phyloP scores from a whole-genome alignment of 1,139 yeast species.

The Eremothecium gossypii region DNA sequence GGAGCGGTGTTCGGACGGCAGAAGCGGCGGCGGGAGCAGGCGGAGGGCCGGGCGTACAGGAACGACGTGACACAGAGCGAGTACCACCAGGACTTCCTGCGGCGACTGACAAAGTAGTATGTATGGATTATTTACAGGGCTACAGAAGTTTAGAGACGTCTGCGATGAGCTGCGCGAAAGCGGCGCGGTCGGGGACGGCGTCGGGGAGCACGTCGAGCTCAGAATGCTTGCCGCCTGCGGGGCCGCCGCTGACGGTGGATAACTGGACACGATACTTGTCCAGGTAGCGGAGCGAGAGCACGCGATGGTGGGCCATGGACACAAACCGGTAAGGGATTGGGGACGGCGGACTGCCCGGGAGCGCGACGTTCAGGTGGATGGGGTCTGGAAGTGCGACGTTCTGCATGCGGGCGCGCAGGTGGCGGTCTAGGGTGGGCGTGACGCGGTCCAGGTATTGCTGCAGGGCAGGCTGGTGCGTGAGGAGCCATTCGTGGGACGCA shows the following conservation, averaged over 20 bases:
- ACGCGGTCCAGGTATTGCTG: constrained; percentile 35
- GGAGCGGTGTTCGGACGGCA: constrained; percentile 36
- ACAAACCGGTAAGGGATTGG: constrained; percentile 38
- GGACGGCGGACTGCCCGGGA: constrained; percentile 21
- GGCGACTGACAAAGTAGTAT: constrained; percentile 46
- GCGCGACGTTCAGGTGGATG: constrained; percentile 32
- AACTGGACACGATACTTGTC: constrained; percentile 36
- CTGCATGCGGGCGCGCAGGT: constrained; percentile 30
- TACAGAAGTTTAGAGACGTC: constrained; percentile 24
- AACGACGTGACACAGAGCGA: constrained; percentile 63
- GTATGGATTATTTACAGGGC: neutral
- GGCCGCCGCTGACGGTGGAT: constrained; percentile 48
- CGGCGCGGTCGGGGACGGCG: constrained; percentile 16
- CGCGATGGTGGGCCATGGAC: constrained; percentile 36
- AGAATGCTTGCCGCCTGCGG: constrained; percentile 42
- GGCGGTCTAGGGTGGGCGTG: constrained; percentile 38
- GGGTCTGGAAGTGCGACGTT: constrained; percentile 35
- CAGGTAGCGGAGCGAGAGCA: constrained; percentile 35
- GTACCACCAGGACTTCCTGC: constrained; percentile 61
- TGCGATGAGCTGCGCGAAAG: constrained; percentile 21
- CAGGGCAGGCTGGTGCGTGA: constrained; percentile 41
- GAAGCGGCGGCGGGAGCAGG: constrained; percentile 24
- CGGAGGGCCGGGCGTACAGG: constrained; percentile 40
- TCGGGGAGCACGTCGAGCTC: constrained; percentile 42
- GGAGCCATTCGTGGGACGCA: constrained; percentile 2